Conservation (phyloP, 495 filamentous ascomycete genomes). For the Diplogelasinospora grovesii region DNA sequence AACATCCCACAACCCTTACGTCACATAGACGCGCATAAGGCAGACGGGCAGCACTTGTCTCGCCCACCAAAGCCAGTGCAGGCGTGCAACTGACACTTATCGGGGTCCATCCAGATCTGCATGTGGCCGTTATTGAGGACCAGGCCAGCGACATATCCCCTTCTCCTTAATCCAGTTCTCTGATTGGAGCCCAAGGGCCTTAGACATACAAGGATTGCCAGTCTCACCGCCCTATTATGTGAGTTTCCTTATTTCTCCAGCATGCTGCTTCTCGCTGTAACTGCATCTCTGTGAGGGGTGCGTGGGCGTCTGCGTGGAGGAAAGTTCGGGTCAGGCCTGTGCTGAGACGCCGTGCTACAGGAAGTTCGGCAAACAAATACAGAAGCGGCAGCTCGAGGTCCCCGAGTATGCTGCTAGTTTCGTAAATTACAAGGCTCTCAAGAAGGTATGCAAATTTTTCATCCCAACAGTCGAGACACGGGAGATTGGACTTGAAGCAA, state of each 20-base stretch:
- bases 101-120: constrained; percentile 4
- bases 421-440: constrained; percentile 97
- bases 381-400: constrained; percentile 96
- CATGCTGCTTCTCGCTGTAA: no score
- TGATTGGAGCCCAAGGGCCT: constrained; percentile 11
- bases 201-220: constrained; percentile 2
- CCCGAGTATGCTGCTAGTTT: constrained; percentile 99
- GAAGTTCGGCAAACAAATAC: constrained; percentile 99
- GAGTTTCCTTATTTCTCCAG: constrained; percentile 5
- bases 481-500: constrained; percentile 1
- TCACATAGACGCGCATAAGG: no score
- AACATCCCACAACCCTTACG: background rate
- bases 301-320: no score
- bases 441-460: constrained; percentile 61
- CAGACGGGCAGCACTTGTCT: no score
- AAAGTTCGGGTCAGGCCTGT: no score
- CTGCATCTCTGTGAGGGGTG: no score
- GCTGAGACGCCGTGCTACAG: constrained; percentile 38
- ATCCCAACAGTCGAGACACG: no score
- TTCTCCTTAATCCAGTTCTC: background rate
- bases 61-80: no score
- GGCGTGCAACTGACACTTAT: background rate
- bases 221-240: constrained; percentile 13
- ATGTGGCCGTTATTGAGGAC: constrained; percentile 9
- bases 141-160: background rate